Conservation (phyloP, 2,329 filamentous ascomycete genomes). For the Monosporascus sp. region DNA sequence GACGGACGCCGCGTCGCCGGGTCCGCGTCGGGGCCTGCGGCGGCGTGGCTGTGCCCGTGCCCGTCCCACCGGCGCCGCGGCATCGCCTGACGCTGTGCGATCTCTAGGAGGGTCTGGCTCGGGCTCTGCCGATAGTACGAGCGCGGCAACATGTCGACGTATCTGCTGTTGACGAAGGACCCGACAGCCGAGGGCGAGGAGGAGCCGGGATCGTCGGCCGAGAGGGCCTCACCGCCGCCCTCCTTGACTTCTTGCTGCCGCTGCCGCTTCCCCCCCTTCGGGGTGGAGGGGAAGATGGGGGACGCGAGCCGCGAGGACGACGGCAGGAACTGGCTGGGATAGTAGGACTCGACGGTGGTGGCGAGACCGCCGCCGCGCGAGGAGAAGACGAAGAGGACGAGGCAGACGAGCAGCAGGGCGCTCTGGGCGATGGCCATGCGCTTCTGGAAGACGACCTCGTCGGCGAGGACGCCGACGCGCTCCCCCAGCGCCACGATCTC, state of each 20-base stretch:
- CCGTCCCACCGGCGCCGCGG: not conserved
- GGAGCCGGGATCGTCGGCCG: not conserved
- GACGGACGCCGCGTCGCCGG: slow-evolving; percentile 8
- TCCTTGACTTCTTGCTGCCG: not conserved
- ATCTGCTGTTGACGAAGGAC: not conserved
- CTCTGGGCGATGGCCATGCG: slow-evolving; percentile 91
- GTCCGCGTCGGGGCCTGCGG: slow-evolving; percentile 4
- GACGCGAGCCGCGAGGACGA: slow-evolving; percentile 17
- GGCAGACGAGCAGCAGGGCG: slow-evolving; percentile 77
- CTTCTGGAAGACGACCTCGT: slow-evolving; percentile 83
- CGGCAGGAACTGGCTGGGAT: slow-evolving; percentile 22
- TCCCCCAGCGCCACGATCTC: slow-evolving; percentile 79
- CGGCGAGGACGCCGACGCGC: slow-evolving; percentile 82
- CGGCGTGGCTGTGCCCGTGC: slow-evolving; percentile 7
- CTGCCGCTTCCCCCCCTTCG: slow-evolving; percentile 7
- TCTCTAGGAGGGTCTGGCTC: slow-evolving; percentile 7
- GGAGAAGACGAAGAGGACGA: slow-evolving; percentile 80
- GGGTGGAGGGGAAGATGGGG: slow-evolving; percentile 22
- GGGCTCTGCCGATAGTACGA: slow-evolving; percentile 1
- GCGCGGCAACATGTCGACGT: not conserved
- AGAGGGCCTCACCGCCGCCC: not conserved
- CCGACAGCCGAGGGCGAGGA: not conserved
- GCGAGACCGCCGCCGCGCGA: slow-evolving; percentile 37
- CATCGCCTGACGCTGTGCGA: not conserved
- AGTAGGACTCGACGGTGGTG: slow-evolving; percentile 23